A percentile compares a stretch with the other conserved stretches of the same genome.
Conservation (phyloP, 371 early-diverging fungal species). For the Rhizopus arrhizus region DNA sequence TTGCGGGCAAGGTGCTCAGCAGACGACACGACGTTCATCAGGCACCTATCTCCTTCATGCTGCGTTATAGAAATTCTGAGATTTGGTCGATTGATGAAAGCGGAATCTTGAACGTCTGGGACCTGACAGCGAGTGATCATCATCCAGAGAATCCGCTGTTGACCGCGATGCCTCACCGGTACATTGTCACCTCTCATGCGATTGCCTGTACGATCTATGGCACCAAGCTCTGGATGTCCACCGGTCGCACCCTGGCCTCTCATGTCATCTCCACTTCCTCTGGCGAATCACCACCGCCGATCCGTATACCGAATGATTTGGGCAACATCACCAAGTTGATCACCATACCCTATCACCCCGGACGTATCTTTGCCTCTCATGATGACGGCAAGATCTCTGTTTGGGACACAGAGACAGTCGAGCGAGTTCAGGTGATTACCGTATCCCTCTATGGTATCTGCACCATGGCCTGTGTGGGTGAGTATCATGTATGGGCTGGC, state of each 20-base stretch:
- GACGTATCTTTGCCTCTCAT: slow-evolving; percentile 70
- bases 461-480: slow-evolving; percentile 62
- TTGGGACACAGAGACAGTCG: slow-evolving; percentile 63
- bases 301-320: slow-evolving; percentile 53
- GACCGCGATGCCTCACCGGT: slow-evolving; percentile 30
- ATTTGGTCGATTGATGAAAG: slow-evolving; percentile 80
- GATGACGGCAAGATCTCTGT: slow-evolving; percentile 80
- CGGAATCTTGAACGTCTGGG: slow-evolving; percentile 74
- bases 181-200: slow-evolving; percentile 20
- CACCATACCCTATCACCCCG: slow-evolving; percentile 45
- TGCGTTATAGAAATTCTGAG: slow-evolving; percentile 55
- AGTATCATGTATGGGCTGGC: slow-evolving; percentile 77
- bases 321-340: slow-evolving; percentile 68
- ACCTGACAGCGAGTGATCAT: slow-evolving; percentile 35
- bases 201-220: slow-evolving; percentile 50
- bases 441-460: slow-evolving; percentile 73
- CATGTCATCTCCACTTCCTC: slow-evolving; percentile 35
- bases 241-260: slow-evolving; percentile 57
- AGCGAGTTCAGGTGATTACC: slow-evolving; percentile 50
- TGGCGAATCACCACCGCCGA: slow-evolving; percentile 15
- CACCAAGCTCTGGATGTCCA: slow-evolving; percentile 64
- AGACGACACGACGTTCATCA: slow-evolving; percentile 59
- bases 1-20: slow-evolving; percentile 44
- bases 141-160: slow-evolving; percentile 22
- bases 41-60: slow-evolving; percentile 63